These are phyloP conservation scores for Vaccinium myrtillus DNA, from an alignment of 148 eudicot genomes.

Conservation along the genomic window DNA sequence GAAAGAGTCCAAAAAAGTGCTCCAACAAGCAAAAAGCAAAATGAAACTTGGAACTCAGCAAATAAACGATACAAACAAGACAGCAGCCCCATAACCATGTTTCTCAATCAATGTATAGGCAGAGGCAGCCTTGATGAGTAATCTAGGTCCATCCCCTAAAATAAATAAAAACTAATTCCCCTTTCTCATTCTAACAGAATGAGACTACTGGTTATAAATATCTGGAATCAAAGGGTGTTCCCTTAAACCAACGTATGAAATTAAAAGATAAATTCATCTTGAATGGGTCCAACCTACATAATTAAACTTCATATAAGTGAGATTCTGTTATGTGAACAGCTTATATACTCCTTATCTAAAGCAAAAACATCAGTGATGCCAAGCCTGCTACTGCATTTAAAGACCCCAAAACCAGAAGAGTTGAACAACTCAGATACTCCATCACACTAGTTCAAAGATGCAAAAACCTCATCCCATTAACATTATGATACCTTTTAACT, in stretches of 20 bases:
- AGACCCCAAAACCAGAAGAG: neutral
- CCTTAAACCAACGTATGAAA: too few relatives aligned
- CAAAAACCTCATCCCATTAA: neutral
- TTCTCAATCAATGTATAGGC: neutral
- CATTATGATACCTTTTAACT: neutral
- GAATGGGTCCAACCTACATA: too few relatives aligned
- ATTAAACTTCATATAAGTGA: too few relatives aligned
- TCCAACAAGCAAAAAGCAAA: neutral
- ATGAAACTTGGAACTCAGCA: neutral
- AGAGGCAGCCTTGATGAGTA: too few relatives aligned
- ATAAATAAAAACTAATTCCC: too few relatives aligned
- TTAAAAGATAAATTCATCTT: too few relatives aligned
- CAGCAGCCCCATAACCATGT: neutral
- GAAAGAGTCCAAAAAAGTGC: conserved; percentile 12
- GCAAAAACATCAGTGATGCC: neutral
- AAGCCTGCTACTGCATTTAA: neutral
- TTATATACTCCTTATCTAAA: neutral
- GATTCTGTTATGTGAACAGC: too few relatives aligned
- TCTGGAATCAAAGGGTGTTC: too few relatives aligned
- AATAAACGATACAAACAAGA: conserved; percentile 12
- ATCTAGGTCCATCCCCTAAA: too few relatives aligned
- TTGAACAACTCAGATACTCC: neutral
- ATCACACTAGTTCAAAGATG: neutral
- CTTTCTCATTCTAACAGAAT: too few relatives aligned
- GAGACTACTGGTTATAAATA: too few relatives aligned